These are phyloP conservation scores for Allium cepa DNA, from an alignment of 106 monocot species.

Conservation along the genomic window DNA sequence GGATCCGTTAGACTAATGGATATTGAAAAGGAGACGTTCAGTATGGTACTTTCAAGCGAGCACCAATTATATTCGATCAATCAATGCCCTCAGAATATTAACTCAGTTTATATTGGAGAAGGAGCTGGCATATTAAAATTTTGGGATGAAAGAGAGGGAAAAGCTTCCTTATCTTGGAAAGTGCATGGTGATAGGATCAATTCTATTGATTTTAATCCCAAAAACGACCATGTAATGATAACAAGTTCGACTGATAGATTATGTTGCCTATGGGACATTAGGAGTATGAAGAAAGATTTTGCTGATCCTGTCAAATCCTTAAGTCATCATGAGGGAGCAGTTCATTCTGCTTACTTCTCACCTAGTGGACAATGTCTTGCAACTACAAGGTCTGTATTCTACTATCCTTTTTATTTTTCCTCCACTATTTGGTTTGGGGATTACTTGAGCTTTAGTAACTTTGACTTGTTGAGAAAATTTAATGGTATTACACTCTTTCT, in stretches of 20 bases:
- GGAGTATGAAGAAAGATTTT: constrained; percentile 36
- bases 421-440: too few species aligned
- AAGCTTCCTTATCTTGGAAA: constrained; percentile 36
- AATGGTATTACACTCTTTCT: too few species aligned
- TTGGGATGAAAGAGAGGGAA: constrained; percentile 71
- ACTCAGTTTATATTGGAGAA: constrained; percentile 56
- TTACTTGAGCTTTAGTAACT: too few species aligned
- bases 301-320: constrained; percentile 28
- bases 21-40: constrained; percentile 50
- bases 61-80: constrained; percentile 39
- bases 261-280: constrained; percentile 78
- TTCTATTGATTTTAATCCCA: constrained; percentile 59
- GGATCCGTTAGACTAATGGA: constrained; percentile 82
- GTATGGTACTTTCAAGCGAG: constrained; percentile 42
- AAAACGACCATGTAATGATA: constrained; percentile 46
- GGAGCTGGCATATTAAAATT: constrained; percentile 44
- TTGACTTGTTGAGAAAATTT: too few species aligned
- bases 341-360: constrained; percentile 67
- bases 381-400: constrained; percentile 40
- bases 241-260: constrained; percentile 80
- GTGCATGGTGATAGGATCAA: constrained; percentile 70
- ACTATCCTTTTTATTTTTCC: too few species aligned
- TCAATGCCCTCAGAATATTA: constrained; percentile 35
- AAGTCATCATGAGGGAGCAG: constrained; percentile 41
- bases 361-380: constrained; percentile 54